Evolutionary conservation across 78 protist genomes (phyloP).

Genomic region (Bodo saltans): DNA sequence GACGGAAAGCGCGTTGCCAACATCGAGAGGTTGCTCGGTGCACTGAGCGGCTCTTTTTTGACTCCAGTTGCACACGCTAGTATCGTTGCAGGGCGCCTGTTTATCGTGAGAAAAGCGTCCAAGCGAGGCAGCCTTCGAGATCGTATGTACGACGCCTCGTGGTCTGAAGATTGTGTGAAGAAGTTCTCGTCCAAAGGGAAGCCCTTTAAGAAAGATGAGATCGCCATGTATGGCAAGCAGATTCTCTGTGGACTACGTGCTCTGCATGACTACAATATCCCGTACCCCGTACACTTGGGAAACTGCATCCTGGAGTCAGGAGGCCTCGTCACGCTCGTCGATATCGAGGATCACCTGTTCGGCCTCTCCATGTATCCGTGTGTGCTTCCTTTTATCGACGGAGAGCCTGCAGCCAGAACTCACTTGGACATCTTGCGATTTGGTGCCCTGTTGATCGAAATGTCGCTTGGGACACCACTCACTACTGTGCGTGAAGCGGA

Average conservation of each 20-base stretch:
- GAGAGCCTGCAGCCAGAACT: background rate
- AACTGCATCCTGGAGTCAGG: background rate
- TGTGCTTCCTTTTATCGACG: background rate
- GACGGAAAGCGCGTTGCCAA: background rate
- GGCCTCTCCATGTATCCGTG: background rate
- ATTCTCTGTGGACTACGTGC: background rate
- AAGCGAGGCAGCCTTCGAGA: background rate
- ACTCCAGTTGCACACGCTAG: background rate
- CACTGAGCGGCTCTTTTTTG: background rate
- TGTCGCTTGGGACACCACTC: background rate
- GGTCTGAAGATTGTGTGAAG: background rate
- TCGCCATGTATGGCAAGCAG: background rate
- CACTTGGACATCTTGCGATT: background rate
- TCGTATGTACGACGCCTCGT: background rate
- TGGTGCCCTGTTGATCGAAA: background rate
- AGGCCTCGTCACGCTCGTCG: background rate
- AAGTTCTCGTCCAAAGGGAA: background rate
- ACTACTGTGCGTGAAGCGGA: too few relatives aligned
- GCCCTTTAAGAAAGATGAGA: background rate
- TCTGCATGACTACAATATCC: background rate
- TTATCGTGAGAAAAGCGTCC: background rate
- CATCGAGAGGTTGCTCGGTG: background rate
- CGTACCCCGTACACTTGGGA: background rate
- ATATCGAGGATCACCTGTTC: background rate
- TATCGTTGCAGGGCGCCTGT: too few relatives aligned